Evolutionary conservation across 805 yeast species (phyloP).

Genomic region (Saturnispora silvae): DNA sequence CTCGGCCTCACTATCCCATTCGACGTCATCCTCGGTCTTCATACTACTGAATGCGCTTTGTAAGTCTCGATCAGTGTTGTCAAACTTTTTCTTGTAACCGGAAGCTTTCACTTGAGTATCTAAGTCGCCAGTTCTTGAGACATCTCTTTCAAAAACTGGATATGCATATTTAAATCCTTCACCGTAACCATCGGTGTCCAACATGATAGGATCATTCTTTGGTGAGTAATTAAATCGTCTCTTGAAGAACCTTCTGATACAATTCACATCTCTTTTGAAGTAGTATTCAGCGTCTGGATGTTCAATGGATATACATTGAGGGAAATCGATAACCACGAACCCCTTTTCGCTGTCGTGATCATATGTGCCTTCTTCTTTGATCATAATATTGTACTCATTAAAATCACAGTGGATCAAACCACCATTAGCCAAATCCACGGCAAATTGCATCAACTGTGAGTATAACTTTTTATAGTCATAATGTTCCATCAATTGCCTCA

Average conservation of each 20-base stretch:
- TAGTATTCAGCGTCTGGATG: constrained; percentile 82
- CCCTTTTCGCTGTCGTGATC: constrained; percentile 45
- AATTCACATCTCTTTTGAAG: constrained; percentile 87
- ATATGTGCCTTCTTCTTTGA: constrained; percentile 44
- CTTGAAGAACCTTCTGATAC: constrained; percentile 74
- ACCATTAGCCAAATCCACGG: constrained; percentile 69
- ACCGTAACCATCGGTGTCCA: constrained; percentile 72
- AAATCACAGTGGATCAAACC: constrained; percentile 97
- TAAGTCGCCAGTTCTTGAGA: constrained; percentile 52
- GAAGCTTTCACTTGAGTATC: constrained; percentile 90
- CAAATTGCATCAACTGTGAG: constrained; percentile 77
- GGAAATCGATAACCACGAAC: constrained; percentile 92
- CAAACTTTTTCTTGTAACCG: constrained; percentile 48
- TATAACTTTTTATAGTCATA: constrained; percentile 61
- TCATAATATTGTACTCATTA: constrained; percentile 92
- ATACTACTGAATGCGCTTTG: constrained; percentile 57
- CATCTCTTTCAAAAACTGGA: constrained; percentile 74
- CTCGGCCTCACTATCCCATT: constrained; percentile 13
- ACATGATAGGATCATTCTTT: constrained; percentile 49
- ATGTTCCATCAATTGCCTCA: constrained; percentile 73
- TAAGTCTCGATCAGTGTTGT: constrained; percentile 44
- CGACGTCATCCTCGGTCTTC: constrained; percentile 15
- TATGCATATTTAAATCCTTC: constrained; percentile 67
- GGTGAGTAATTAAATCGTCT: constrained; percentile 72
- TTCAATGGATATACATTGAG: constrained; percentile 91